These are phyloP conservation scores for Clavispora vitiphila DNA, from an alignment of 805 yeast species.

Conservation along the genomic window DNA sequence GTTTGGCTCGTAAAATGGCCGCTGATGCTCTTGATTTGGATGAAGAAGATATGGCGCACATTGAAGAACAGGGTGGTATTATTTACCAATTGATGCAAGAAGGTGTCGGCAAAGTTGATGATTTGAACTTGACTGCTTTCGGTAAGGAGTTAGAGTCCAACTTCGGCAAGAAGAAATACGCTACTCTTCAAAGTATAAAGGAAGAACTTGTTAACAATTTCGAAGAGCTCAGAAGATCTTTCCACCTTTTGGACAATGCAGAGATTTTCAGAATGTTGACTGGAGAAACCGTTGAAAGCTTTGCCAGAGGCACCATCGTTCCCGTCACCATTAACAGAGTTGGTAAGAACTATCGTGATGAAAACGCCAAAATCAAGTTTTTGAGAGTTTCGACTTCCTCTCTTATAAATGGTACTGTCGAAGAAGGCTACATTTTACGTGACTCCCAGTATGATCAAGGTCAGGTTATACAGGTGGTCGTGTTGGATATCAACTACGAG, in stretches of 20 bases:
- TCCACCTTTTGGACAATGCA: conserved; percentile 56
- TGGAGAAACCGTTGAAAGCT: conserved; percentile 71
- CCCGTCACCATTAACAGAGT: conserved; percentile 73
- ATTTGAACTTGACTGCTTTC: conserved; percentile 82
- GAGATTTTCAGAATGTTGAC: conserved; percentile 88
- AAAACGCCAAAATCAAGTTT: conserved; percentile 37
- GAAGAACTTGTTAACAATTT: conserved; percentile 85
- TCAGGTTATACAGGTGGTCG: conserved; percentile 83
- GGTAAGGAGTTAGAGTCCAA: conserved; percentile 79
- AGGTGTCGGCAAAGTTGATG: conserved; percentile 73
- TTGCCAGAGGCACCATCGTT: conserved; percentile 63
- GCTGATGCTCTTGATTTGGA: conserved; percentile 95
- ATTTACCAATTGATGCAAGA: conserved; percentile 68
- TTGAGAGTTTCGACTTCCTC: conserved; percentile 39
- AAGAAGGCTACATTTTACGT: conserved; percentile 41
- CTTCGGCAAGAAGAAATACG: conserved; percentile 68
- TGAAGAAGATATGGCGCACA: conserved; percentile 82
- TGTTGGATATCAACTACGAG: conserved; percentile 67
- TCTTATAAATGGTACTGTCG: conserved; percentile 40
- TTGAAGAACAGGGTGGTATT: conserved; percentile 78
- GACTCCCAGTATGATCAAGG: conserved; percentile 47
- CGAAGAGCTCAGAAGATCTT: conserved; percentile 76
- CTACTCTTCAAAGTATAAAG: conserved; percentile 76
- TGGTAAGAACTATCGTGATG: conserved; percentile 55
- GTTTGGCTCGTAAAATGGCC: conserved; percentile 93